Percentiles rank a stretch among this genome's conserved stretches.
Evolutionary conservation across 768 basidiomycete genomes (phyloP).

Genomic region (Amanita pallidorosea): DNA sequence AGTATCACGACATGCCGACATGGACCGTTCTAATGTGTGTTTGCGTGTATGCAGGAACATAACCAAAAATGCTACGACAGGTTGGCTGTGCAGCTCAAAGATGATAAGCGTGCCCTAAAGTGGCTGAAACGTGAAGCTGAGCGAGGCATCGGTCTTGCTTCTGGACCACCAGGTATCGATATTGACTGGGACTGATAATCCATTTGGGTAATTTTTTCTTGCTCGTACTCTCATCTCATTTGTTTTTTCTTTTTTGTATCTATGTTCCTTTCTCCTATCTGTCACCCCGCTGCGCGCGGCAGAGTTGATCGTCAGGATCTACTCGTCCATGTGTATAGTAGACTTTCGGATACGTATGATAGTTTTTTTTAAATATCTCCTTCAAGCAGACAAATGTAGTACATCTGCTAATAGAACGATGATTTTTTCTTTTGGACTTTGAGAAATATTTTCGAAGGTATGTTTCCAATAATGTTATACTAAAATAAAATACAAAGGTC

Average conservation of each 20-base stretch:
- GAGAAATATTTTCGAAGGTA: no score
- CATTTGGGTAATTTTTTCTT: not conserved
- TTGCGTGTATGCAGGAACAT: constrained; percentile 44
- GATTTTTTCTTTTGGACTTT: no score
- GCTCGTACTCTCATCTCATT: not conserved
- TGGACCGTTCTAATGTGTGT: not conserved
- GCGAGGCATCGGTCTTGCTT: constrained; percentile 62
- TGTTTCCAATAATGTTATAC: not conserved
- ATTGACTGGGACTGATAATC: constrained; percentile 70
- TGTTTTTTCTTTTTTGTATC: not conserved
- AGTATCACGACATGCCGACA: constrained; percentile 8
- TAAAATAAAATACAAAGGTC: not conserved
- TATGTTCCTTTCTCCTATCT: not conserved
- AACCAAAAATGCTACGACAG: constrained; percentile 62
- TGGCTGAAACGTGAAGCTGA: constrained; percentile 75
- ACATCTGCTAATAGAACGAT: not conserved
- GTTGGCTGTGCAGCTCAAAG: constrained; percentile 55
- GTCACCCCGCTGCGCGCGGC: not conserved
- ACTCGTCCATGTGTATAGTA: not conserved
- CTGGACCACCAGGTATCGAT: constrained; percentile 57
- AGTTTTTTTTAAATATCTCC: not conserved
- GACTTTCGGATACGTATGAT: not conserved
- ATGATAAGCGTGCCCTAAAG: constrained; percentile 71
- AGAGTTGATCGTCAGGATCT: not conserved
- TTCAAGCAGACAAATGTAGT: not conserved